Evolutionary conservation across 1,284 basidiomycete species (phyloP), one percentile per base, ranked within the genome.

Genomic region (Trichosporon asahii): DNA sequence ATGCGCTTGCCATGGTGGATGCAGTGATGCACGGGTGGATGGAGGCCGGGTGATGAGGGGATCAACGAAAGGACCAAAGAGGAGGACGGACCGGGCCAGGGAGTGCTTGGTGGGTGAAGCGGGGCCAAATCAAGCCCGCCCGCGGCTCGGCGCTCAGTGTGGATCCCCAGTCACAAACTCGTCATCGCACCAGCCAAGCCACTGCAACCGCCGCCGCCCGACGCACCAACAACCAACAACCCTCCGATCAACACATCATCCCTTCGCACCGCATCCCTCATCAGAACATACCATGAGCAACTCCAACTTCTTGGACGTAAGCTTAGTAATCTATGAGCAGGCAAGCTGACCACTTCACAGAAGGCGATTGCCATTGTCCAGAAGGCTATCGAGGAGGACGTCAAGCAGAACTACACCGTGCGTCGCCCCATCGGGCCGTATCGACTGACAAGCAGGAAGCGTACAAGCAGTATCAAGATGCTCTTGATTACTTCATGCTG

Each of bases 401-500:
- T 89, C 75, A 95, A 95, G 82, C 91, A 93, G 84, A 94, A 98
- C 84, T 99, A 98, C 84, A 85, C 75, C 65, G 79, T 80, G 69
- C 23, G 79, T 80, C 31, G 29, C 15, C 1, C 9, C 18, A 33
- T 6, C 31, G 6, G 7, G 29, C 21, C 27, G n/a, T 3, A 2
- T 33, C 31, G 18, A 46, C 75, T 77, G 64, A 75, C 53, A 23
- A 7, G 25, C 70, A 89, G 60, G 94, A 96, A 80, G 95, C 95
- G 21, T 96, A 94, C 88, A 95, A 93, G 85, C 89, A 90, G 76
- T 95, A 94, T 84, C 91, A 93, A 85, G 97, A 98, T 87, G 89
- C 94, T 3, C 88, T 99, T 70, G 96, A 99, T 82, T 99, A 97
- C 85, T 99, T 99, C 83, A 95, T 98, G 91, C 91, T 98, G 85